Evolutionary conservation across 2,329 filamentous ascomycete genomes (phyloP), one percentile per base, ranked within the genome.

Genomic region (Botrytis galanthina): DNA sequence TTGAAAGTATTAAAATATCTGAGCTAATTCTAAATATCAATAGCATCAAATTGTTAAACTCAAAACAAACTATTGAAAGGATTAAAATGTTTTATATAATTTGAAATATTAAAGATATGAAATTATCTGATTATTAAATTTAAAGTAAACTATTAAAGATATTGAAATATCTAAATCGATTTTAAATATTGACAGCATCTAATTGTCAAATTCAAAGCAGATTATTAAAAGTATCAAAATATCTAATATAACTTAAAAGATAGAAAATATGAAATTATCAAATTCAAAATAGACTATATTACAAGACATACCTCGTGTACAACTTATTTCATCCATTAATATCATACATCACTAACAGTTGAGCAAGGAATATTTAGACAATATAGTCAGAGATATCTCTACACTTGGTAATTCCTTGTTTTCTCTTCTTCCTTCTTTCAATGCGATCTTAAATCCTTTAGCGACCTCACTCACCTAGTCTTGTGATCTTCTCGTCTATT

Each of bases 251-350:
- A 12, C 8, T 12, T 48, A 1, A 51, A 26, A 51, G 3, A 0
- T 51, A 6, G 4, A 51, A 51, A 1, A 12, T n/a, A 26, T n/a
- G 0, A 8, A 51, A 51, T 51, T 1, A 51, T 51, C 46, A 26
- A n/a, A 5, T 51, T 51, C 46, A n/a, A 48, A 14, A 26, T n/a
- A 51, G 22, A 3, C 4, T 4, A 26, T 14, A 26, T 26, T 26
- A 51, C 9, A 51, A 51, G 22, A 4, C 6, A 5, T 14, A n/a
- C 26, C 1, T 51, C 4, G 0, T 5, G 0, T 26, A 2, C 46
- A 26, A 48, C 46, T 48, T 12, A 10, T 12, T 10, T 46, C 20
- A 46, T 46, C 20, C 7, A 10, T 10, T 0, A 0, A 20, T 46
- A 0, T 46, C 44, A 51, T 54, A 54, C 12, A 54, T n/a, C 0